A percentile compares a stretch with the other conserved stretches of the same genome.
Conservation (phyloP, 768 basidiomycete species). For the Melanogaster broomeanus region DNA sequence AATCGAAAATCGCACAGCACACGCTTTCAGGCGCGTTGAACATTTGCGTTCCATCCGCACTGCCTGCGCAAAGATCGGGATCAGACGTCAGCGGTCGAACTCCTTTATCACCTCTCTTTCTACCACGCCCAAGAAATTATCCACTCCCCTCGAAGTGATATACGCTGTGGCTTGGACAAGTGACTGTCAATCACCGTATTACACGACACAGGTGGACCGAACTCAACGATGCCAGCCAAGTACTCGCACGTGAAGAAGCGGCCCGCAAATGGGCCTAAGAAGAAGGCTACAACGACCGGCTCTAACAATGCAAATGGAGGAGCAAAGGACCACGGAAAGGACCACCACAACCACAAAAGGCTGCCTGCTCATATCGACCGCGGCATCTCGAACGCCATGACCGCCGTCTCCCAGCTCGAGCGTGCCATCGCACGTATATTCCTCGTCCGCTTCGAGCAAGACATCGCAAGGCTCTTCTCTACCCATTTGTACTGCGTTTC, state of each 20-base stretch:
- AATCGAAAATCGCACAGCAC: neutral
- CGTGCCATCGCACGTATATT: conserved; percentile 68
- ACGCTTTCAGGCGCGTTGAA: neutral
- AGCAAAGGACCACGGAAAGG: conserved; percentile 14
- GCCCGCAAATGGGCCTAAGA: conserved; percentile 47
- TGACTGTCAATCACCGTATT: neutral
- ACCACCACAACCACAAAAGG: conserved; percentile 34
- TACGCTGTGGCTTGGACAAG: neutral
- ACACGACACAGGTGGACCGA: neutral
- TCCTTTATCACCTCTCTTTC: neutral
- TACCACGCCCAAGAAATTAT: neutral
- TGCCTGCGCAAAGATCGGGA: conserved; percentile 20
- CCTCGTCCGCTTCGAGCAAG: conserved; percentile 70
- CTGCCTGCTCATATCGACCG: conserved; percentile 55
- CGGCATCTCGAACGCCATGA: conserved; percentile 54
- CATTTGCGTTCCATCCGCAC: neutral
- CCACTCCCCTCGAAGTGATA: neutral
- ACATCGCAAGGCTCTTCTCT: conserved; percentile 74
- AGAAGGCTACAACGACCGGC: conserved; percentile 37
- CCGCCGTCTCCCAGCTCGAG: conserved; percentile 67
- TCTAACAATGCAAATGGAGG: conserved; percentile 34
- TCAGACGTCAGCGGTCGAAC: conserved; percentile 6
- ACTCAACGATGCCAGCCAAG: conserved; percentile 59
- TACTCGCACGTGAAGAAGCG: conserved; percentile 78
- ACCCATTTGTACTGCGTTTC: conserved; percentile 67